A percentile compares a stretch with the other conserved stretches of the same genome.
Evolutionary conservation across 768 basidiomycete species (phyloP).

Genomic region (Trametes meyenii): DNA sequence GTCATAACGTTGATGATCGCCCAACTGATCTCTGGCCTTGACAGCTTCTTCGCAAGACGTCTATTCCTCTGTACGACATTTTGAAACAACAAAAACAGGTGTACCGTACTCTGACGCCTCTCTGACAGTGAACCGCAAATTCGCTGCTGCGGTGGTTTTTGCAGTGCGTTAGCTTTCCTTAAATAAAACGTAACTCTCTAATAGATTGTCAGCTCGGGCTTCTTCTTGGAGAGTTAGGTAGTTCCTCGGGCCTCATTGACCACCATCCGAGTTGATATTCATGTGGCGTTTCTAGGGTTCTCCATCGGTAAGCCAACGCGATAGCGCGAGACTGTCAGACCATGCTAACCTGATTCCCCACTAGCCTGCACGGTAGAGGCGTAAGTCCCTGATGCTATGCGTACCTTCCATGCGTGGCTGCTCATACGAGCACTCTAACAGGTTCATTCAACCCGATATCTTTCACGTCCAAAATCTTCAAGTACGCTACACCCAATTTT

Average conservation of each 20-base stretch:
- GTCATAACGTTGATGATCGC: too few relatives aligned
- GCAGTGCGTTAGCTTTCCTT: background rate
- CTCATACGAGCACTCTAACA: background rate
- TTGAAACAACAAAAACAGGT: background rate
- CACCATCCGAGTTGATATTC: background rate
- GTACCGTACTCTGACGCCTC: background rate
- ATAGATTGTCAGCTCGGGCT: background rate
- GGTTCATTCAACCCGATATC: background rate
- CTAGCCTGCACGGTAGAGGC: constrained; percentile 3
- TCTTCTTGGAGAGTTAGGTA: background rate
- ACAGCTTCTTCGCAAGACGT: background rate
- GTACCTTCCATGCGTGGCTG: too few relatives aligned
- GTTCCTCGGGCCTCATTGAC: background rate
- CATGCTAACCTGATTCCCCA: background rate
- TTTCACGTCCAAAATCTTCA: background rate
- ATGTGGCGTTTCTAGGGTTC: background rate
- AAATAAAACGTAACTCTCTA: too few relatives aligned
- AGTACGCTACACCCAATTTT: background rate
- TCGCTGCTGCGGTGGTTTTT: background rate
- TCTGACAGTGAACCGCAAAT: background rate
- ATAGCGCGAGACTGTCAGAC: background rate
- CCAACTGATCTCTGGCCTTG: background rate
- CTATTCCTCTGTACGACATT: background rate
- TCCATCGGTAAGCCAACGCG: background rate
- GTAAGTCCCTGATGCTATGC: background rate